phyloP scores from a whole-genome alignment of 139 green algal species.

The Coccomyxa sp. region DNA sequence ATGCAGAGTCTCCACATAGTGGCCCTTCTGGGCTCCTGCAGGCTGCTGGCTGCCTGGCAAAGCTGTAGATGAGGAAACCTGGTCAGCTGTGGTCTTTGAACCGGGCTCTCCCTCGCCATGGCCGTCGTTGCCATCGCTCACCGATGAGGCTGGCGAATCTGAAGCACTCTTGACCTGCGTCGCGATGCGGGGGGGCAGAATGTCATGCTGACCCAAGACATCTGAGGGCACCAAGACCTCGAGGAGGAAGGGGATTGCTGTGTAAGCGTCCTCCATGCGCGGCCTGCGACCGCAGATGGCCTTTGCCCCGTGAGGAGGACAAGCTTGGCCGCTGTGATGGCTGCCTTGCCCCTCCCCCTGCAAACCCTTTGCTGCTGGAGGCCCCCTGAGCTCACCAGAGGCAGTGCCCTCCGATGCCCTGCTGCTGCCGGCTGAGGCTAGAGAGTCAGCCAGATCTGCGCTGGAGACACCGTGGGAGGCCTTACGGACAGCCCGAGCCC shows the following conservation, averaged over 20 bases:
- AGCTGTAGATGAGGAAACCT: background rate
- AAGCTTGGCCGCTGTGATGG: no score
- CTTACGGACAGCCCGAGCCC: no score
- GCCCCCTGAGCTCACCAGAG: no score
- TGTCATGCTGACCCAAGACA: slow-evolving; percentile 15
- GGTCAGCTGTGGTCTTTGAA: background rate
- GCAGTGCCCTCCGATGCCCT: no score
- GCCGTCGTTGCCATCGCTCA: background rate
- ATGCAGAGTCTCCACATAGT: slow-evolving; percentile 50
- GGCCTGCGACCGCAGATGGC: slow-evolving; percentile 57
- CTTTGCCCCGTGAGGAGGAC: slow-evolving; percentile 14
- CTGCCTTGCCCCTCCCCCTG: no score
- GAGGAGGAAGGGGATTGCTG: slow-evolving; percentile 57
- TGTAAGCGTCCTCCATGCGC: slow-evolving; percentile 72
- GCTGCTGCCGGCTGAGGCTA: no score
- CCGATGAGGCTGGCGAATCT: background rate
- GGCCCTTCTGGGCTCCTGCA: background rate
- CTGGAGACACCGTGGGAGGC: no score
- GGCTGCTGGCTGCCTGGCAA: background rate
- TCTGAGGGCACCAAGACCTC: slow-evolving; percentile 33
- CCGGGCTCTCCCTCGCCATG: background rate
- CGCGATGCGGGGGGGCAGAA: slow-evolving; percentile 47
- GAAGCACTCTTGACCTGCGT: slow-evolving; percentile 29
- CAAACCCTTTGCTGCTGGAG: no score
- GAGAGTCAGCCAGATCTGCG: no score